Conservation (phyloP, 768 basidiomycete genomes). For the Tricholoma bakamatsutake region DNA sequence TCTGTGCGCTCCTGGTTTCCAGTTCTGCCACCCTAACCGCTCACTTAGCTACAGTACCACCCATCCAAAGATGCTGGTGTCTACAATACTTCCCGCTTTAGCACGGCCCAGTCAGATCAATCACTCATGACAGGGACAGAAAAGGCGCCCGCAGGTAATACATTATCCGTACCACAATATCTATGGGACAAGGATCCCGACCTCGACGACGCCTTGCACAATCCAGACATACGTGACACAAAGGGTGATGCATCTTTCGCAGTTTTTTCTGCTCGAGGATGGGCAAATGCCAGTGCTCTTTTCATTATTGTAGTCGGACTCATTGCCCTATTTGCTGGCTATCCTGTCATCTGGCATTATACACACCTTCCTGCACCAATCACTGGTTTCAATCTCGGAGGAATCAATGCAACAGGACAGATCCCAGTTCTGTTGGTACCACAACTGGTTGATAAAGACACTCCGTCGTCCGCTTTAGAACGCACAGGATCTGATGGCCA, state of each 20-base stretch:
- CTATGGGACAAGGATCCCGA: conserved; percentile 84
- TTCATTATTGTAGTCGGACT: conserved; percentile 62
- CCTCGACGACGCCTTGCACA: conserved; percentile 86
- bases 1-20: conserved; percentile 46
- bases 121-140: conserved; percentile 26
- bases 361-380: conserved; percentile 25
- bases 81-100: conserved; percentile 51
- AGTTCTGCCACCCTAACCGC: not conserved
- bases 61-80: conserved; percentile 36
- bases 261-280: conserved; percentile 77
- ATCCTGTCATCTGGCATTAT: conserved; percentile 70
- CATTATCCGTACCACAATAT: conserved; percentile 63
- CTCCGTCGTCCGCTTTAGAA: conserved; percentile 51
- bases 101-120: conserved; percentile 39
- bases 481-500: conserved; percentile 72
- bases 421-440: conserved; percentile 74
- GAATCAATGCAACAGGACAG: conserved; percentile 83
- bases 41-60: conserved; percentile 43
- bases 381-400: conserved; percentile 80
- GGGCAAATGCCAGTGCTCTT: conserved; percentile 73
- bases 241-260: conserved; percentile 56
- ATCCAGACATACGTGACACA: conserved; percentile 72
- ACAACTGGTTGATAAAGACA: conserved; percentile 69
- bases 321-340: conserved; percentile 80
- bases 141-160: conserved; percentile 35